Conservation (phyloP, 768 basidiomycete species). For the Thelephora ganbajun region DNA sequence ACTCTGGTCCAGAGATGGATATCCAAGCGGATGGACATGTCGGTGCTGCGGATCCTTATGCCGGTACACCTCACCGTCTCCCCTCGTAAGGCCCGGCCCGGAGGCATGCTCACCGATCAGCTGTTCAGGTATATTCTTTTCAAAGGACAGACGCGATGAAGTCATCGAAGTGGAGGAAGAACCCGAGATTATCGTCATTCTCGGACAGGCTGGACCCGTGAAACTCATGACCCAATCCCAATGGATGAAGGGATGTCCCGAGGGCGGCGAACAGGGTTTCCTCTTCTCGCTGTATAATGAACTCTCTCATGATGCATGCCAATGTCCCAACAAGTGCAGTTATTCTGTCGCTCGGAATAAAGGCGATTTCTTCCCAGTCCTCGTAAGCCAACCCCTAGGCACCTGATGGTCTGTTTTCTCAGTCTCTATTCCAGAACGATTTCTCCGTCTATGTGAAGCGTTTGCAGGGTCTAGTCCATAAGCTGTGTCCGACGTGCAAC, state of each 20-base stretch:
- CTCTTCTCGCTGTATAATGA: conserved; percentile 76
- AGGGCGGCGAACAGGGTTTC: conserved; percentile 81
- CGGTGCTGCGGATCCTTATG: conserved; percentile 74
- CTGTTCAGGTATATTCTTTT: conserved; percentile 75
- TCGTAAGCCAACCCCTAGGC: conserved; percentile 36
- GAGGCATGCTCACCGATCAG: conserved; percentile 3
- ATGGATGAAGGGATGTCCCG: conserved; percentile 97
- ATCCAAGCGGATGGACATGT: conserved; percentile 21
- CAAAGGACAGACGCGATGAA: conserved; percentile 84
- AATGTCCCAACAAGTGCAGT: conserved; percentile 70
- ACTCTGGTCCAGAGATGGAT: conserved; percentile 39
- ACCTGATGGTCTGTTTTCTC: conserved; percentile 7
- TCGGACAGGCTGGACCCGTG: conserved; percentile 29
- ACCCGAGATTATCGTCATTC: conserved; percentile 34
- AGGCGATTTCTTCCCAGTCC: conserved; percentile 72
- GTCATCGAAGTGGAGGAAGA: conserved; percentile 87
- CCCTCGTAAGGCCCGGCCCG: not conserved
- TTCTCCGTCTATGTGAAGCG: conserved; percentile 60
- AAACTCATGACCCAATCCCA: conserved; percentile 77
- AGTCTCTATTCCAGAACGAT: conserved; percentile 35
- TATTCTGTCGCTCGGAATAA: conserved; percentile 43
- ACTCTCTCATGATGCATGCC: conserved; percentile 45
- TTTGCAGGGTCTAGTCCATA: conserved; percentile 41
- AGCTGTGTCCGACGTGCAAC: conserved; percentile 32
- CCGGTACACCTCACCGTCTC: conserved; percentile 32